These are phyloP conservation scores for Cucurbitaria berberidis DNA, from an alignment of 2,329 filamentous ascomycete genomes.

Conservation along the genomic window DNA sequence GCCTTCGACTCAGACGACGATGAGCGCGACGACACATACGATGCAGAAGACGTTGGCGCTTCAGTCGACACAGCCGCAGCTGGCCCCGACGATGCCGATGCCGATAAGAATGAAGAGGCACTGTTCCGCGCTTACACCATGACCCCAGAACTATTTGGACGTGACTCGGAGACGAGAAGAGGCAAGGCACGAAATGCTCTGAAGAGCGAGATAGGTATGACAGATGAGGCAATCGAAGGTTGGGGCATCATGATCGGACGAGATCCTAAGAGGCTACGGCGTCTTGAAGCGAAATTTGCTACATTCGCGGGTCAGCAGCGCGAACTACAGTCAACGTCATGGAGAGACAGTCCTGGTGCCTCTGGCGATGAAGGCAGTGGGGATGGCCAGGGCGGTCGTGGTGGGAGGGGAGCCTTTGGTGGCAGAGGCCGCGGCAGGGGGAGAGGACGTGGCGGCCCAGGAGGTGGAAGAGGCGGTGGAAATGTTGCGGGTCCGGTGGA, in stretches of 20 bases:
- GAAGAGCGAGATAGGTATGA: slow-evolving; percentile 81
- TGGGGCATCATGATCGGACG: slow-evolving; percentile 87
- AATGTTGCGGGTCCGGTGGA: slow-evolving; percentile 69
- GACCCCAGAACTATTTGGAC: slow-evolving; percentile 69
- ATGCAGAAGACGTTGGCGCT: slow-evolving; percentile 88
- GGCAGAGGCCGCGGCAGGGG: slow-evolving; percentile 47
- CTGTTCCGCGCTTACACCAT: slow-evolving; percentile 76
- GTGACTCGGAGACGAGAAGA: slow-evolving; percentile 73
- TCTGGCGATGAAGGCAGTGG: slow-evolving; percentile 60
- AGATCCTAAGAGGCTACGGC: slow-evolving; percentile 70
- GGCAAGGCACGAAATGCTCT: slow-evolving; percentile 67
- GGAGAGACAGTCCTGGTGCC: slow-evolving; percentile 56
- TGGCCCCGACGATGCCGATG: slow-evolving; percentile 60
- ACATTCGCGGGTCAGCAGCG: slow-evolving; percentile 71
- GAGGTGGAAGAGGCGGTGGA: slow-evolving; percentile 48
- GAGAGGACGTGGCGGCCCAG: slow-evolving; percentile 40
- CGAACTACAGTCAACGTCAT: slow-evolving; percentile 70
- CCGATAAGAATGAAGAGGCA: slow-evolving; percentile 69
- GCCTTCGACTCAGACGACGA: slow-evolving; percentile 94
- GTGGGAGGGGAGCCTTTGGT: slow-evolving; percentile 52
- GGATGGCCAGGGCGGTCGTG: slow-evolving; percentile 56
- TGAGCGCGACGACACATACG: slow-evolving; percentile 96
- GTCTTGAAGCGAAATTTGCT: slow-evolving; percentile 73
- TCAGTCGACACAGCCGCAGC: slow-evolving; percentile 71
- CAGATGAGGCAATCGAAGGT: slow-evolving; percentile 91